Evolutionary conservation across 345 rosid genomes (phyloP), one percentile per base, ranked within the genome.

Genomic region (Gossypium thurberi): DNA sequence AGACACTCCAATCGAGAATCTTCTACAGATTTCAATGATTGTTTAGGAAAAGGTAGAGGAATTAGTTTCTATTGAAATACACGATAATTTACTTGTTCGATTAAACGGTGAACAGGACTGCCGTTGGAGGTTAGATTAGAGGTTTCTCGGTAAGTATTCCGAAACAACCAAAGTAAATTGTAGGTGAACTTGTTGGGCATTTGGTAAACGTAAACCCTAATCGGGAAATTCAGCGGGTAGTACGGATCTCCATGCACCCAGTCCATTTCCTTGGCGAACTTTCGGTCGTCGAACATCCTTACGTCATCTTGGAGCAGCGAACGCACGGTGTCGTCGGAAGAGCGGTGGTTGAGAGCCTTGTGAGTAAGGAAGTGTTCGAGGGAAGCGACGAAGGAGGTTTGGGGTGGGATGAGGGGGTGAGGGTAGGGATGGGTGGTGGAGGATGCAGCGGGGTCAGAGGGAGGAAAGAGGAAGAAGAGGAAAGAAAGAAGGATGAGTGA

Each of bases 81-180:
- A 33, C 11, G 26, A 63, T 4, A 63, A 56, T 53, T 26, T 26
- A 88, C 97, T 91, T 90, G 98, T 71, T 89, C 99, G 72, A 96
- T 90, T 6, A 96, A 78, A 17, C 98, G 96, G 78, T 96, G 98
- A 66, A 96, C 96, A 69, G 97, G 99, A 78, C 99, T 95, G 53
- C 98, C 99, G 65, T 93, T 95, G 74, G 97, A 93, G 51, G 98
- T 93, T 71, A 94, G 89, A 87, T 93, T 93, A 23, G 80, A 84
- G 6, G 98, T 91, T 13, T 90, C 88, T 66, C 68, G 82, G 75
- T 93, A 95, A 80, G 90, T 84, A 68, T 86, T 85, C 69, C 82
- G 75, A 78, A 93, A 93, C 71, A 93, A 79, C 88, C 82, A 77
- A 53, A 93, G 94, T 77, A 96, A 85, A 82, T 93, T 95, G 55